These are phyloP conservation scores for Fusarium sp. DNA, from an alignment of 2,329 filamentous ascomycete species.

Conservation along the genomic window DNA sequence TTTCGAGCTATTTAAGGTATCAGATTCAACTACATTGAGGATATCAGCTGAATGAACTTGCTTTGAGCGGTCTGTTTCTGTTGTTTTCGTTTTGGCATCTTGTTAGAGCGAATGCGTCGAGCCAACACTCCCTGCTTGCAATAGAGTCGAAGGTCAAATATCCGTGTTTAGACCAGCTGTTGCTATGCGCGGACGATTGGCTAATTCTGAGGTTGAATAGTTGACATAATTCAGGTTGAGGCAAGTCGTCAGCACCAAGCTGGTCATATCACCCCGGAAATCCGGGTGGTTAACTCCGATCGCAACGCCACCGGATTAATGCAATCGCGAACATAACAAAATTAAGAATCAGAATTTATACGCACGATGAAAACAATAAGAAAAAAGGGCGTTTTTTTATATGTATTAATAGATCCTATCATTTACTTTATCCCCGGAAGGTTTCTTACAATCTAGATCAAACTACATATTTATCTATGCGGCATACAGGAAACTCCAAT, in stretches of 20 bases:
- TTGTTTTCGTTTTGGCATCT: background rate
- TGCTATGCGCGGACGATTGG: background rate
- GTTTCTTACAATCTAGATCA: no score
- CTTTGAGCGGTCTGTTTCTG: background rate
- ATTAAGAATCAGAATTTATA: no score
- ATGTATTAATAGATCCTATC: no score
- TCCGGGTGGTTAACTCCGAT: slow-evolving; percentile 12
- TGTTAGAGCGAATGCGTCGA: background rate
- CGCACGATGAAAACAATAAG: no score
- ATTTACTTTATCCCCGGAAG: no score
- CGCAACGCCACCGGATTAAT: no score
- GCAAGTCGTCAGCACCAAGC: background rate
- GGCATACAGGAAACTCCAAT: no score
- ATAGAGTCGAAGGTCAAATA: no score
- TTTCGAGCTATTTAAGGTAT: background rate
- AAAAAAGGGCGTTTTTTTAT: no score
- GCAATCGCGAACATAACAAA: background rate
- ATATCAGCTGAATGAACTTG: background rate
- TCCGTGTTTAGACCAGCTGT: background rate
- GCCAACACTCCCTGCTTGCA: no score
- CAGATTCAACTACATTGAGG: background rate
- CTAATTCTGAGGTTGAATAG: background rate
- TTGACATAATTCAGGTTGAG: background rate
- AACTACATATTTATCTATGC: no score
- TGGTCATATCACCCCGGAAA: background rate